A percentile compares a stretch with the other conserved stretches of the same genome.
phyloP scores from a whole-genome alignment of 129 eudicot species.

The Dittrichia graveolens region DNA sequence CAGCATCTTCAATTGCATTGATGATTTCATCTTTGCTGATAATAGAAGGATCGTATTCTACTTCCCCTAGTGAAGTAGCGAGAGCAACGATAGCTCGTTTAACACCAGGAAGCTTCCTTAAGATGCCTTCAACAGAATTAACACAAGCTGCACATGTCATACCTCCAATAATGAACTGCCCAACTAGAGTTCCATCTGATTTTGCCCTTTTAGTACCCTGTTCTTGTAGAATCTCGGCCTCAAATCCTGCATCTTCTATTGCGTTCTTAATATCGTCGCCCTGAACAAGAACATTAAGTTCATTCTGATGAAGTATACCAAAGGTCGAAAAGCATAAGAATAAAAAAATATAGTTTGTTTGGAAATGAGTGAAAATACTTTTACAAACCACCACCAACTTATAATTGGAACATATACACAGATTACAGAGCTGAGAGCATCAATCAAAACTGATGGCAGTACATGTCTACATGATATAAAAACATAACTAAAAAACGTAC shows the following conservation, averaged over 20 bases:
- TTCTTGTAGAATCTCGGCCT: constrained; percentile 79
- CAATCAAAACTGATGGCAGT: constrained; percentile 7
- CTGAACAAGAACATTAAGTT: constrained; percentile 46
- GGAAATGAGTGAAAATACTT: constrained; percentile 13
- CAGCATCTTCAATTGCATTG: constrained; percentile 90
- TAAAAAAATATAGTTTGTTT: neutral
- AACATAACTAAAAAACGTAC: neutral
- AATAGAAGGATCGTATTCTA: constrained; percentile 73
- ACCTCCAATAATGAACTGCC: constrained; percentile 86
- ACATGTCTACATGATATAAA: too few relatives aligned
- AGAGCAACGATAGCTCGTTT: constrained; percentile 73
- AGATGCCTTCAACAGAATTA: constrained; percentile 86
- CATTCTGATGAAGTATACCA: constrained; percentile 6
- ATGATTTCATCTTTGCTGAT: constrained; percentile 77
- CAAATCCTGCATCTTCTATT: constrained; percentile 98
- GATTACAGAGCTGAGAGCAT: neutral
- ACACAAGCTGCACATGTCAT: constrained; percentile 99
- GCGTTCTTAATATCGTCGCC: constrained; percentile 78
- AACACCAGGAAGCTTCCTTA: constrained; percentile 83
- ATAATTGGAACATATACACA: neutral
- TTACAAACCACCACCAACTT: neutral
- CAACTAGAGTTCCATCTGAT: constrained; percentile 53
- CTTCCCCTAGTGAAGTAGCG: constrained; percentile 89
- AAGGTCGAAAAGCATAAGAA: neutral
- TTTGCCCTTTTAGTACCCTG: constrained; percentile 43